These are phyloP conservation scores for Capsicum pubescens DNA, from an alignment of 257 asterid genomes.

Conservation along the genomic window DNA sequence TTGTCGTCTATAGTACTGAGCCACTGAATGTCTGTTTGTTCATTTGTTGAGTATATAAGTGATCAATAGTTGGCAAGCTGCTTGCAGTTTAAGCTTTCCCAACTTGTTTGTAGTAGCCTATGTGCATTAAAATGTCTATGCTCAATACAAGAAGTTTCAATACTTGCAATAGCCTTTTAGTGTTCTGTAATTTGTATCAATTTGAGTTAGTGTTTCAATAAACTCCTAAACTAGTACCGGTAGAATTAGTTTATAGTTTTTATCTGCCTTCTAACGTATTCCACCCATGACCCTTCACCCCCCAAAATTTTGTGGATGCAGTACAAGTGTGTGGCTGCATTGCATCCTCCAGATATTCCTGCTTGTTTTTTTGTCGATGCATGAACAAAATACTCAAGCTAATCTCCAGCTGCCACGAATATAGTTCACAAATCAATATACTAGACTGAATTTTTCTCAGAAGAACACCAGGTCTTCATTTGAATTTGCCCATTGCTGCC, in stretches of 20 bases:
- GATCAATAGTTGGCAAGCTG: too few species aligned
- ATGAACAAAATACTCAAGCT: not conserved
- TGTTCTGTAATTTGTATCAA: too few species aligned
- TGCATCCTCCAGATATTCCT: conserved; percentile 42
- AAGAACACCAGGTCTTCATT: not conserved
- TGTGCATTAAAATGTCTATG: too few species aligned
- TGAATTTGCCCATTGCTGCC: not conserved
- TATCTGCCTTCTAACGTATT: not conserved
- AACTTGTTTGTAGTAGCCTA: too few species aligned
- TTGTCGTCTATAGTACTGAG: too few species aligned
- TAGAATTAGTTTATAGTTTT: not conserved
- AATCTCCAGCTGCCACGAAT: not conserved
- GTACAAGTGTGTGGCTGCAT: conserved; percentile 45
- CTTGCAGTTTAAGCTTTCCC: too few species aligned
- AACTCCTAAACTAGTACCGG: too few species aligned
- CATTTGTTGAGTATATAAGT: too few species aligned
- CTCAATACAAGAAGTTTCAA: too few species aligned
- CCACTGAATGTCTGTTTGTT: too few species aligned
- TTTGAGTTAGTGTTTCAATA: too few species aligned
- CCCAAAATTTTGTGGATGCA: conserved; percentile 19
- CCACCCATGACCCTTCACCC: not conserved
- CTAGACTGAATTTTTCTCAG: not conserved
- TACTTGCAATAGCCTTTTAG: too few species aligned
- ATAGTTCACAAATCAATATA: not conserved
- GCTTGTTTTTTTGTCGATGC: conserved; percentile 30